Percentiles rank a stretch among this genome's conserved stretches.
Conservation (phyloP, 768 basidiomycete species). For the Lentinula raphanica region DNA sequence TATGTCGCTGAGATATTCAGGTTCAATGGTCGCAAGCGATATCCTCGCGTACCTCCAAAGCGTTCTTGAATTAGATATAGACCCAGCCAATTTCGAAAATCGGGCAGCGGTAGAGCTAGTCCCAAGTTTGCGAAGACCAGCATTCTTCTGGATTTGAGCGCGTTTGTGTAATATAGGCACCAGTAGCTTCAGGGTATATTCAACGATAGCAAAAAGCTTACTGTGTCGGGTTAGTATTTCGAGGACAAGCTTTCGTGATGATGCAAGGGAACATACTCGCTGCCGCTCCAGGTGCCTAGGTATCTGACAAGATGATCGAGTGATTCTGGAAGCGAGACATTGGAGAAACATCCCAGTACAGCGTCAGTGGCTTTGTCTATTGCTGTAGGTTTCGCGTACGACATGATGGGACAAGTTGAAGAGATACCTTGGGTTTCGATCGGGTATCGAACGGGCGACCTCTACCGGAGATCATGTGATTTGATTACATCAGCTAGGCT, state of each 20-base stretch:
- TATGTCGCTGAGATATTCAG: background rate
- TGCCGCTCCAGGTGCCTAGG: conserved; percentile 80
- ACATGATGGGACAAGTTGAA: conserved; percentile 39
- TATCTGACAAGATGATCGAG: conserved; percentile 72
- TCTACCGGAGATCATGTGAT: background rate
- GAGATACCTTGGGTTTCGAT: too few species aligned
- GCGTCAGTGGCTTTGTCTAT: conserved; percentile 54
- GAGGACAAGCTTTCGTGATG: background rate
- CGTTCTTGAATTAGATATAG: conserved; percentile 64
- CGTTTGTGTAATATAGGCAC: conserved; percentile 62
- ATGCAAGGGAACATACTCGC: conserved; percentile 49
- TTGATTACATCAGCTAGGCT: background rate
- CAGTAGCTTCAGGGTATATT: conserved; percentile 69
- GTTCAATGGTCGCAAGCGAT: background rate
- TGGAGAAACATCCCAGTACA: conserved; percentile 59
- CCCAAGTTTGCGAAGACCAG: conserved; percentile 50
- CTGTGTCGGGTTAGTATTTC: conserved; percentile 28
- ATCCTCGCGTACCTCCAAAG: conserved; percentile 40
- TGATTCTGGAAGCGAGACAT: conserved; percentile 53
- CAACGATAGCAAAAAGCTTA: conserved; percentile 74
- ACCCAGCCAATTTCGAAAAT: conserved; percentile 46
- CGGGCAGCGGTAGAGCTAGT: conserved; percentile 49
- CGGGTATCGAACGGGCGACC: too few species aligned
- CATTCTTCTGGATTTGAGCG: conserved; percentile 62
- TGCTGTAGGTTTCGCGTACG: conserved; percentile 42